These are phyloP conservation scores for Nitzschia sp. DNA, from an alignment of 108 stramenopile genomes.

Conservation along the genomic window DNA sequence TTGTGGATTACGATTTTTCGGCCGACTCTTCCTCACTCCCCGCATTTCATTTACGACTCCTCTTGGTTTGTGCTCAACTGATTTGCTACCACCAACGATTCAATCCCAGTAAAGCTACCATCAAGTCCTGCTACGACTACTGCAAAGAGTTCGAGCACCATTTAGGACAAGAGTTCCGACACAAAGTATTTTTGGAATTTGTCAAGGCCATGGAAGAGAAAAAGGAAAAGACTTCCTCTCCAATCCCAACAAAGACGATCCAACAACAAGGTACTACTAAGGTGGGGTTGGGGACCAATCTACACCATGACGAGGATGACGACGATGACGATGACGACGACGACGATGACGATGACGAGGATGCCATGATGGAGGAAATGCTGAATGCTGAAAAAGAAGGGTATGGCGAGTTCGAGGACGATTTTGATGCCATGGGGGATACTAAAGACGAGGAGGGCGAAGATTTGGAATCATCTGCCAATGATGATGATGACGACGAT, in stretches of 20 bases:
- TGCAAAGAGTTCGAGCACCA: slow-evolving; percentile 55
- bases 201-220: slow-evolving; percentile 76
- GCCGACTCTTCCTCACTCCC: slow-evolving; percentile 14
- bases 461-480: slow-evolving; percentile 3
- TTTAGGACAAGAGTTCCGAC: slow-evolving; percentile 59
- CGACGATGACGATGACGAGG: slow-evolving; percentile 60
- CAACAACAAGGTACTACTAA: slow-evolving; percentile 5
- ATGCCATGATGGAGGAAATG: slow-evolving; percentile 77
- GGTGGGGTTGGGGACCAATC: too few relatives aligned
- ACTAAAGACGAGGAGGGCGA: slow-evolving; percentile 25
- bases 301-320: neutral
- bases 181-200: slow-evolving; percentile 73
- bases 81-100: slow-evolving; percentile 81
- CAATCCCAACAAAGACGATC: neutral
- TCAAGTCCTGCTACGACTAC: slow-evolving; percentile 65
- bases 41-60: slow-evolving; percentile 60
- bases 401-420: slow-evolving; percentile 64
- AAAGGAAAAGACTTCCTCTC: neutral
- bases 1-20: slow-evolving; percentile 17
- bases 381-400: slow-evolving; percentile 52
- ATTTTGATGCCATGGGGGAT: slow-evolving; percentile 44
- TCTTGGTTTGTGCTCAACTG: slow-evolving; percentile 75
- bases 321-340: slow-evolving; percentile 23
- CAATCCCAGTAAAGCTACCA: slow-evolving; percentile 32
- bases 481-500: slow-evolving; percentile 36